Conservation (phyloP, 1,284 basidiomycete species). For the Puccinia hordei region DNA sequence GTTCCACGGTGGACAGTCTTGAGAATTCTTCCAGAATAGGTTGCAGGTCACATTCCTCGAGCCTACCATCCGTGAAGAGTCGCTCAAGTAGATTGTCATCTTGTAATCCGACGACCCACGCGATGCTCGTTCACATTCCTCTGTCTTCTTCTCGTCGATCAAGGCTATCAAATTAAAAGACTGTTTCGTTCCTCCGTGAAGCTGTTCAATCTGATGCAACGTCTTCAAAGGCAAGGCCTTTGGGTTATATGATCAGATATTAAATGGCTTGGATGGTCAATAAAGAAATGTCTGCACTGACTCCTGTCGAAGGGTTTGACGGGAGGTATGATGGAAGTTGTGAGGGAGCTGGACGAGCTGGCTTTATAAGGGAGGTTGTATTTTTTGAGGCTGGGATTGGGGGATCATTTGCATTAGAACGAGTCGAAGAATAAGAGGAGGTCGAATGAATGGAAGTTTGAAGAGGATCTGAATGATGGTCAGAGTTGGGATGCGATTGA, state of each 20-base stretch:
- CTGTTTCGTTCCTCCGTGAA: not conserved
- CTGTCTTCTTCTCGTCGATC: conserved; percentile 38
- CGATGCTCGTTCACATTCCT: conserved; percentile 4
- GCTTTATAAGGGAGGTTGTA: too few relatives aligned
- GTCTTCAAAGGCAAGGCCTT: not conserved
- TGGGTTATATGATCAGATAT: not conserved
- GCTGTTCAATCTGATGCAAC: conserved; percentile 2
- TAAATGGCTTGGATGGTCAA: not conserved
- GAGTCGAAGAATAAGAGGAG: not conserved
- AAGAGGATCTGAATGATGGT: not conserved
- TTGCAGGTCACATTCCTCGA: conserved; percentile 27
- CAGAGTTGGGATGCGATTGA: not conserved
- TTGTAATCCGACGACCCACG: conserved; percentile 4
- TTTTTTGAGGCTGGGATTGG: too few relatives aligned
- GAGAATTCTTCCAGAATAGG: conserved; percentile 36
- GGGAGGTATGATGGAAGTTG: not conserved
- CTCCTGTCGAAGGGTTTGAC: not conserved
- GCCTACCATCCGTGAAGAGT: not conserved
- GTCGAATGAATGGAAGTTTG: not conserved
- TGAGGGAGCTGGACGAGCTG: not conserved
- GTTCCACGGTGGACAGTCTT: conserved; percentile 34
- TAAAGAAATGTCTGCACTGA: not conserved
- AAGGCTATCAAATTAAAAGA: conserved; percentile 28
- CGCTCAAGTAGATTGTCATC: conserved; percentile 34
- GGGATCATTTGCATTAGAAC: not conserved